Percentiles rank a stretch among this genome's conserved stretches.
Conservation (phyloP, 2,329 filamentous ascomycete genomes). For the Alternaria arborescens region DNA sequence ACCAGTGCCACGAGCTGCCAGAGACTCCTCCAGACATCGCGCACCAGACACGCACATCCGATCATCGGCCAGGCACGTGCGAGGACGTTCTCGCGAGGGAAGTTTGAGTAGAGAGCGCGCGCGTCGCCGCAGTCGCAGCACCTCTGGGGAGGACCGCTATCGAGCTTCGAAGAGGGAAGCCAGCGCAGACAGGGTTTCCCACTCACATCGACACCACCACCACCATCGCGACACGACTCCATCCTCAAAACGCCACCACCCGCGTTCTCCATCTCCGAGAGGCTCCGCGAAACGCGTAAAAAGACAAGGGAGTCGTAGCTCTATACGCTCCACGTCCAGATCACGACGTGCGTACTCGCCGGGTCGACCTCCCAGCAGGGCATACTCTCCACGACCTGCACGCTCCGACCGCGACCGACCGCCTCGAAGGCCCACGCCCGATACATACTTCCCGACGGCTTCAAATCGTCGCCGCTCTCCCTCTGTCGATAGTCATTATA, state of each 20-base stretch:
- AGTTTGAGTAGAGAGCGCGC: constrained; percentile 44
- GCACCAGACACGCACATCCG: constrained; percentile 39
- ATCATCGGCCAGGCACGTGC: constrained; percentile 36
- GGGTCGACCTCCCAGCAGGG: constrained; percentile 38
- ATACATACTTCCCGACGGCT: constrained; percentile 44
- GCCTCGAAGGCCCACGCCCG: constrained; percentile 47
- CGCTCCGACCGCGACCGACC: constrained; percentile 45
- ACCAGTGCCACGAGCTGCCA: constrained; percentile 48
- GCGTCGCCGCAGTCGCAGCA: constrained; percentile 45
- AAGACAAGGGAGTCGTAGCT: constrained; percentile 48
- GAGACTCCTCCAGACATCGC: constrained; percentile 44
- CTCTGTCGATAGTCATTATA: constrained; percentile 52
- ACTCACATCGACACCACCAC: constrained; percentile 46
- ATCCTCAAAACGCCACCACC: constrained; percentile 52
- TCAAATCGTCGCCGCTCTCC: constrained; percentile 52
- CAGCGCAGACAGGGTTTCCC: constrained; percentile 49
- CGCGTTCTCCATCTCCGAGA: constrained; percentile 47
- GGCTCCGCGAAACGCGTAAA: constrained; percentile 45
- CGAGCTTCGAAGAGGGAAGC: constrained; percentile 47
- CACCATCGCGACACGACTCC: constrained; percentile 48
- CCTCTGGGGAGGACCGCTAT: constrained; percentile 47
- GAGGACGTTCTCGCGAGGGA: constrained; percentile 43
- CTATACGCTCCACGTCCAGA: constrained; percentile 46
- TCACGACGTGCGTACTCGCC: constrained; percentile 44
- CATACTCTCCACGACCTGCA: constrained; percentile 42